These are phyloP conservation scores for Neoascochyta sp. DNA, from an alignment of 2,329 filamentous ascomycete genomes.

Conservation along the genomic window DNA sequence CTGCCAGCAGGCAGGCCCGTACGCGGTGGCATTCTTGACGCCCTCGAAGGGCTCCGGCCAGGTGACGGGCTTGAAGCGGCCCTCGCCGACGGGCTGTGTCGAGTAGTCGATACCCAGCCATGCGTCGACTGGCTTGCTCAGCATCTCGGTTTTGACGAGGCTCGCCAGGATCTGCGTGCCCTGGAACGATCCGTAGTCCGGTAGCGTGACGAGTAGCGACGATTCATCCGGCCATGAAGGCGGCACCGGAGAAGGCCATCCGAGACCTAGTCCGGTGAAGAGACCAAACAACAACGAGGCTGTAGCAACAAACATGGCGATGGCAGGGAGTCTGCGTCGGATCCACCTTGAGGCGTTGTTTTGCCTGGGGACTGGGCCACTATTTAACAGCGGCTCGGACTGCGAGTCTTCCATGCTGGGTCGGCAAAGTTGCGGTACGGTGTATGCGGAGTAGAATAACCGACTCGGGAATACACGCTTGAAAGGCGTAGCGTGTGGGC, in stretches of 20 bases:
- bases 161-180: constrained; percentile 40
- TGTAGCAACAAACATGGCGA: constrained; percentile 19
- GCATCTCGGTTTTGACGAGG: constrained; percentile 25
- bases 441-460: constrained; percentile 3
- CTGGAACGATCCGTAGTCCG: constrained; percentile 42
- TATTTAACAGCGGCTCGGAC: constrained; percentile 9
- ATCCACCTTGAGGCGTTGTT: constrained; percentile 13
- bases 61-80: constrained; percentile 42
- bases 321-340: constrained; percentile 12
- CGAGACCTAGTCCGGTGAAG: constrained; percentile 5
- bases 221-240: too few relatives aligned
- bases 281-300: constrained; percentile 20
- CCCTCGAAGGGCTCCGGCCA: constrained; percentile 44
- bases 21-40: constrained; percentile 37
- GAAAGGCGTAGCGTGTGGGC: constrained; percentile 4
- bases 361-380: constrained; percentile 3
- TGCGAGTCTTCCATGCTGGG: constrained; percentile 7
- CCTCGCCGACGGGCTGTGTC: constrained; percentile 39
- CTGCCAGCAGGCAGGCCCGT: constrained; percentile 46
- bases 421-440: constrained; percentile 4
- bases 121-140: constrained; percentile 42
- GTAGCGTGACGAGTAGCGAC: constrained; percentile 32
- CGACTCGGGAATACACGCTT: constrained; percentile 5
- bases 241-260: too few relatives aligned
- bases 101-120: constrained; percentile 51